phyloP scores from a whole-genome alignment of 2,329 filamentous ascomycete genomes.

The Alternaria brassicae region DNA sequence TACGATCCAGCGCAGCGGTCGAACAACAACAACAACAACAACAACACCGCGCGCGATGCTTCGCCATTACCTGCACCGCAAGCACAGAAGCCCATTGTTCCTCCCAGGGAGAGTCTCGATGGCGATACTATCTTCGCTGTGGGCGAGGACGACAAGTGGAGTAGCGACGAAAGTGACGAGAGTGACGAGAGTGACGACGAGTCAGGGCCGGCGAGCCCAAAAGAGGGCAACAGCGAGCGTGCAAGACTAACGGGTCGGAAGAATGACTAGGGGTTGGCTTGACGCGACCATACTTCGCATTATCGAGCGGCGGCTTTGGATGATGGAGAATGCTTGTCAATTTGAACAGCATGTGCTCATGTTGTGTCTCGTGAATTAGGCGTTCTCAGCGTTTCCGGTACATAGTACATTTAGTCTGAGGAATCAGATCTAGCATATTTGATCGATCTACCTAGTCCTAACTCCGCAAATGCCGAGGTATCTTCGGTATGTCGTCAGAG shows the following conservation, averaged over 20 bases:
- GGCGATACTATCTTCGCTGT: conserved; percentile 97
- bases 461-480: conserved; percentile 29
- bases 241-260: conserved; percentile 46
- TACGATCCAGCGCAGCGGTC: conserved; percentile 51
- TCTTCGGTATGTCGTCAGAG: conserved; percentile 14
- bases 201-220: conserved; percentile 63
- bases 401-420: background rate
- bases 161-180: conserved; percentile 61
- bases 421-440: background rate
- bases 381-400: conserved; percentile 14
- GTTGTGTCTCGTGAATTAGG: conserved; percentile 2
- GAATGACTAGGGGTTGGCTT: conserved; percentile 34
- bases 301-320: conserved; percentile 20
- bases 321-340: conserved; percentile 9
- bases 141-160: conserved; percentile 85
- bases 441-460: conserved; percentile 3
- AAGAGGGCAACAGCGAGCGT: conserved; percentile 40
- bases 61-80: conserved; percentile 62
- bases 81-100: conserved; percentile 56
- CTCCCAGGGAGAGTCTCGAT: conserved; percentile 71
- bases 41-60: conserved; percentile 45
- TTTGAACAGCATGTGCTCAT: conserved; percentile 6
- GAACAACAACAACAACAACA: conserved; percentile 29
- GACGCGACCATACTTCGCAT: conserved; percentile 1
- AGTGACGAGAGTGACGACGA: conserved; percentile 24